Percentiles rank a stretch among this genome's conserved stretches.
These are phyloP conservation scores for Kluyveromyces sp. DNA, from an alignment of 1,139 yeast species.

Conservation along the genomic window DNA sequence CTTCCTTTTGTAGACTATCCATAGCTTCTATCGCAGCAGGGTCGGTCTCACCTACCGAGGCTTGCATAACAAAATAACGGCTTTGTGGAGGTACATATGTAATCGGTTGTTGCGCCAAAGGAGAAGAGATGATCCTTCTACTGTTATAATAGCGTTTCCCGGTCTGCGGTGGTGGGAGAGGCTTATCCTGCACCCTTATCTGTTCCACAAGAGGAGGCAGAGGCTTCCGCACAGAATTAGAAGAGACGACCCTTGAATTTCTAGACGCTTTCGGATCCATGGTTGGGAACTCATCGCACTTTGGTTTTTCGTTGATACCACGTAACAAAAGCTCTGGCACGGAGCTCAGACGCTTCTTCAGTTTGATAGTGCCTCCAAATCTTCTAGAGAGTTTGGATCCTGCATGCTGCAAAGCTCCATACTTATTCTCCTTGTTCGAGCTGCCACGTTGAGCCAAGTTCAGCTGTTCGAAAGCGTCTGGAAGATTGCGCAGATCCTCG, in stretches of 20 bases:
- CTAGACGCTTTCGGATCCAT: slow-evolving; percentile 1
- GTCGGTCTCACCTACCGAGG: not conserved
- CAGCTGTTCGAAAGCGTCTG: slow-evolving; percentile 14
- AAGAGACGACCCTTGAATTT: not conserved
- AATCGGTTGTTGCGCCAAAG: slow-evolving; percentile 7
- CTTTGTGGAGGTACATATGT: not conserved
- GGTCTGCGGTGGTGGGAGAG: too few relatives aligned
- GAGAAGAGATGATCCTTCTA: slow-evolving; percentile 3
- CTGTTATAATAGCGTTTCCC: not conserved
- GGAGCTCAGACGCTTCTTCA: slow-evolving; percentile 28
- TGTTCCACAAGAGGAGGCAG: slow-evolving; percentile 1
- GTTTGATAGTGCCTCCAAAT: slow-evolving; percentile 26
- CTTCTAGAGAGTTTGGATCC: slow-evolving; percentile 20
- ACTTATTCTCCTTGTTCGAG: not conserved
- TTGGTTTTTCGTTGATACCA: slow-evolving; percentile 18
- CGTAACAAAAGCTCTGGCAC: slow-evolving; percentile 28
- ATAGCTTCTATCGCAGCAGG: not conserved
- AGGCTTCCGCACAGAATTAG: not conserved
- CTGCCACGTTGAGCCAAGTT: not conserved
- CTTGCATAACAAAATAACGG: slow-evolving; percentile 1
- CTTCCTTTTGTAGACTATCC: not conserved
- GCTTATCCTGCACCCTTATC: not conserved
- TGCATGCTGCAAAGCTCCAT: not conserved
- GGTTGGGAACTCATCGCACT: slow-evolving; percentile 1
- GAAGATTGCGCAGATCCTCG: slow-evolving; percentile 25